A percentile compares a stretch with the other conserved stretches of the same genome.
Evolutionary conservation across 1,284 basidiomycete species (phyloP).

Genomic region (Pseudomicrostroma phylloplanum): DNA sequence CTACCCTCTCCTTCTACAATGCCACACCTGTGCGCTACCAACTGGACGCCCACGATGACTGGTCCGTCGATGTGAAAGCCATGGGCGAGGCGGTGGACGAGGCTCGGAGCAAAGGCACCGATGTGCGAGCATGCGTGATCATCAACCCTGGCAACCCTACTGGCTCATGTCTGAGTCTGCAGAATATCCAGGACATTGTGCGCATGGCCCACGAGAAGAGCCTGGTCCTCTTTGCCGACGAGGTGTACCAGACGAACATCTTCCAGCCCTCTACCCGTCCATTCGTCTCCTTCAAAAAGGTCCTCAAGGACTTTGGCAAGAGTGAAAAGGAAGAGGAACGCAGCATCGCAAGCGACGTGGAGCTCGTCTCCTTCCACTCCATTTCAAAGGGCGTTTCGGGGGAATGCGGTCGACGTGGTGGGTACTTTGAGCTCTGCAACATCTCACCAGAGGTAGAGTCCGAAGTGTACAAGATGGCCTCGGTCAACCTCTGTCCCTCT

Average conservation of each 20-base stretch:
- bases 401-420: constrained; percentile 47
- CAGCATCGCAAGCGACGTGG: constrained; percentile 34
- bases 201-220: constrained; percentile 40
- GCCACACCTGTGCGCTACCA: constrained; percentile 82
- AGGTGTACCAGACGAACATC: constrained; percentile 49
- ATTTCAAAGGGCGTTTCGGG: constrained; percentile 48
- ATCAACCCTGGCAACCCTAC: constrained; percentile 51
- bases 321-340: constrained; percentile 24
- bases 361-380: constrained; percentile 46
- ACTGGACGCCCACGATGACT: constrained; percentile 72
- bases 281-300: constrained; percentile 47
- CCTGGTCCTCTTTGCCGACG: constrained; percentile 46
- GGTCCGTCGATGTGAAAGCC: constrained; percentile 73
- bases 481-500: constrained; percentile 43
- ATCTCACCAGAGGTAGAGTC: constrained; percentile 42
- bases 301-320: constrained; percentile 34
- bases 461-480: constrained; percentile 47
- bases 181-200: constrained; percentile 42
- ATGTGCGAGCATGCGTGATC: constrained; percentile 42
- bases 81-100: constrained; percentile 66
- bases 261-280: constrained; percentile 41
- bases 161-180: constrained; percentile 35
- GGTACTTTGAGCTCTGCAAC: constrained; percentile 48
- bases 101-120: constrained; percentile 60
- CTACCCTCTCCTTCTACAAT: constrained; percentile 76